A percentile compares a stretch with the other conserved stretches of the same genome.
Conservation (phyloP, 2,329 filamentous ascomycete genomes). For the Allantophomopsis cytisporea region DNA sequence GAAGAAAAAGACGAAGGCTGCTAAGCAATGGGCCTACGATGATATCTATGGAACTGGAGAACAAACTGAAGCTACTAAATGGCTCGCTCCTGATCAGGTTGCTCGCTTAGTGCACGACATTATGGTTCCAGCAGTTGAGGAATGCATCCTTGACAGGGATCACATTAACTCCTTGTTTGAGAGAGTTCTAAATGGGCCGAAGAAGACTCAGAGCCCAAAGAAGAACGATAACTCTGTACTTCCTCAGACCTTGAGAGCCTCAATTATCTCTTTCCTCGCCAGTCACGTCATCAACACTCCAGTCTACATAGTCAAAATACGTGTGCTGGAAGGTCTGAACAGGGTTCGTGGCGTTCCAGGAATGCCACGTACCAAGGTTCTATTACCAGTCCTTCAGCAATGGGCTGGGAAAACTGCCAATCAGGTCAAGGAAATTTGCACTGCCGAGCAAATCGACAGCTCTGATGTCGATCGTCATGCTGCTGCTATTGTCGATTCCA, state of each 20-base stretch:
- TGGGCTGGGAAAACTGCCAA: conserved; percentile 47
- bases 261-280: conserved; percentile 58
- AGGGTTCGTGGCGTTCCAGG: conserved; percentile 58
- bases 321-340: conserved; percentile 59
- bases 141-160: conserved; percentile 67
- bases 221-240: conserved; percentile 32
- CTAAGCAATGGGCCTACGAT: conserved; percentile 42
- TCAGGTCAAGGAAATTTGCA: conserved; percentile 35
- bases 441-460: conserved; percentile 30
- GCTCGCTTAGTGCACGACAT: conserved; percentile 49
- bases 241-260: conserved; percentile 45
- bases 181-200: conserved; percentile 39
- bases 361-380: conserved; percentile 54
- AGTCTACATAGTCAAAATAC: conserved; percentile 52
- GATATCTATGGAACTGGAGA: conserved; percentile 48
- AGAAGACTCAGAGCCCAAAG: conserved; percentile 22
- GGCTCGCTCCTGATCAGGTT: conserved; percentile 43
- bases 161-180: conserved; percentile 55
- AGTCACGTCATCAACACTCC: conserved; percentile 61
- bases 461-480: conserved; percentile 36
- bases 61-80: conserved; percentile 31
- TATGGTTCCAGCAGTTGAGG: conserved; percentile 67
- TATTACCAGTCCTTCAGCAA: conserved; percentile 61
- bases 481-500: conserved; percentile 35
- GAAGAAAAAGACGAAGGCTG: conserved; percentile 24